Evolutionary conservation across 352 stramenopile genomes (phyloP).

Genomic region (Pythium aquatile): DNA sequence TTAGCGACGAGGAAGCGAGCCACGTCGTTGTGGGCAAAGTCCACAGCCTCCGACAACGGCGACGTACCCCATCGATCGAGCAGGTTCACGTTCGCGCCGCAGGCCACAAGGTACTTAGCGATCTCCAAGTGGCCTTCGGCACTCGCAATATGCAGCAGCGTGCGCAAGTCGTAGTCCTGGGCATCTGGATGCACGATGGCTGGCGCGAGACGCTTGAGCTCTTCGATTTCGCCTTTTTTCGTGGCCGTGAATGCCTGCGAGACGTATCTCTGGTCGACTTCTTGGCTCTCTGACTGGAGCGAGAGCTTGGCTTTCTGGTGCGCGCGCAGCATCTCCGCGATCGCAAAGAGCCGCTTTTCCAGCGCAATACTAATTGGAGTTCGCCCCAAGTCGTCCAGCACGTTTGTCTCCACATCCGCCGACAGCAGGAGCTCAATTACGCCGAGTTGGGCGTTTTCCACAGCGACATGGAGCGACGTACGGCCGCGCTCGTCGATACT

Average conservation of each 20-base stretch:
- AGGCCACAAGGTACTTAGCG: conserved; percentile 63
- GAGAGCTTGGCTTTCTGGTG: conserved; percentile 55
- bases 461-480: conserved; percentile 75
- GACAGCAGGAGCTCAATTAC: conserved; percentile 79
- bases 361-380: conserved; percentile 68
- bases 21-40: conserved; percentile 78
- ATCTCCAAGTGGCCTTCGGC: conserved; percentile 60
- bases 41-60: conserved; percentile 64
- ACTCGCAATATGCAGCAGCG: conserved; percentile 70
- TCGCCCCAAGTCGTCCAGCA: conserved; percentile 52
- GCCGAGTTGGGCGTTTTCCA: conserved; percentile 64
- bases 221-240: conserved; percentile 49
- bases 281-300: conserved; percentile 30
- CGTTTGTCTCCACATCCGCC: conserved; percentile 56
- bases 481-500: conserved; percentile 46
- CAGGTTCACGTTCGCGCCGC: conserved; percentile 73
- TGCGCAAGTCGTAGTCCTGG: conserved; percentile 75
- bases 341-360: conserved; percentile 50
- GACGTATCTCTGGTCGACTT: conserved; percentile 41
- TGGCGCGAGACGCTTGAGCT: conserved; percentile 54
- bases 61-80: conserved; percentile 80
- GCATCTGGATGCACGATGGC: conserved; percentile 56
- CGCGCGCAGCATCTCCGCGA: conserved; percentile 60
- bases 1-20: conserved; percentile 63
- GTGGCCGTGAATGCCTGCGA: conserved; percentile 56